phyloP scores from a whole-genome alignment of 2,329 filamentous ascomycete genomes.

The Daldinia eschscholtzii region DNA sequence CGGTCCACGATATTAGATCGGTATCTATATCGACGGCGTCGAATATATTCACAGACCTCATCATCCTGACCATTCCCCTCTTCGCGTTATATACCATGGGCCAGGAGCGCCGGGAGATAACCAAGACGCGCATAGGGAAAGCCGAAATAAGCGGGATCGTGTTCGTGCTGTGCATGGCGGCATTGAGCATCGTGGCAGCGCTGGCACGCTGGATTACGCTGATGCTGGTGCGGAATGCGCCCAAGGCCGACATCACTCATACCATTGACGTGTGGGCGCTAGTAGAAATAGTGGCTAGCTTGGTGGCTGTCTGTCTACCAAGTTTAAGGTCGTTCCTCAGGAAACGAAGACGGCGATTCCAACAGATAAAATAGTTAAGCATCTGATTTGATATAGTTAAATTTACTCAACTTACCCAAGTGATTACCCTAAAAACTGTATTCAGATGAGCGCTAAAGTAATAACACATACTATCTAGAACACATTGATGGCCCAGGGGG shows the following conservation, averaged over 20 bases:
- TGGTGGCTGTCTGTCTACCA: conserved; percentile 45
- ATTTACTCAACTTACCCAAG: neutral
- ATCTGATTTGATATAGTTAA: conserved; percentile 1
- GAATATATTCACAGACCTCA: conserved; percentile 45
- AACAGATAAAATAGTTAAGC: conserved; percentile 3
- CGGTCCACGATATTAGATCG: conserved; percentile 45
- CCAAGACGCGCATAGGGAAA: conserved; percentile 32
- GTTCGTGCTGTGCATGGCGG: conserved; percentile 45
- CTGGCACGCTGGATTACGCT: conserved; percentile 44
- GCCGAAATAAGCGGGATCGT: conserved; percentile 45
- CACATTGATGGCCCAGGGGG: neutral
- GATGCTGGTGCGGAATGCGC: conserved; percentile 40
- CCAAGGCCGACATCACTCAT: conserved; percentile 46
- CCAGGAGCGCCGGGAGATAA: conserved; percentile 38
- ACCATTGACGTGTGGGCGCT: conserved; percentile 47
- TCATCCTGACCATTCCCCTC: conserved; percentile 42
- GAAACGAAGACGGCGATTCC: conserved; percentile 24
- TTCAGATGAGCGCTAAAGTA: no score
- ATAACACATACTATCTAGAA: neutral
- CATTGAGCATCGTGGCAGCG: conserved; percentile 44
- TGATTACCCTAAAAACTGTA: no score
- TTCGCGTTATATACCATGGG: conserved; percentile 36
- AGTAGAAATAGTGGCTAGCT: conserved; percentile 46
- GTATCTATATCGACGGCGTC: conserved; percentile 44
- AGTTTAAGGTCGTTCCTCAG: conserved; percentile 43